These are phyloP conservation scores for Aspergillus pseudotamarii DNA, from an alignment of 2,329 filamentous ascomycete genomes.

Conservation along the genomic window DNA sequence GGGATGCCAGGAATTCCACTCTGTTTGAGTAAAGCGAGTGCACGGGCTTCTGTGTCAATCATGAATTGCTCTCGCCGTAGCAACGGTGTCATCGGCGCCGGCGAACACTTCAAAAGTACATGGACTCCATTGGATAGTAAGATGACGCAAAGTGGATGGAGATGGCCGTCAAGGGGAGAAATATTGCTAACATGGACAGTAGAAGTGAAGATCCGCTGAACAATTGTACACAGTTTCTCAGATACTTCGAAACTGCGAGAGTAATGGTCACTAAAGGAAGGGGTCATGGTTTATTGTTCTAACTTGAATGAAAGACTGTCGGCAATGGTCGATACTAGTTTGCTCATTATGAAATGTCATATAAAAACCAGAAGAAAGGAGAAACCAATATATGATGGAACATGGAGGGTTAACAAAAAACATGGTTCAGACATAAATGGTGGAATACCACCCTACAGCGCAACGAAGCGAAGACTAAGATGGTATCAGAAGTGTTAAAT, in stretches of 20 bases:
- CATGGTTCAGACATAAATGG: not conserved
- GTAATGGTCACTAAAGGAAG: slow-evolving; percentile 10
- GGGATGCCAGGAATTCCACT: slow-evolving; percentile 40
- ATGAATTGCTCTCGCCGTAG: slow-evolving; percentile 43
- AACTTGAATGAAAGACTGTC: not conserved
- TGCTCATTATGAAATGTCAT: not conserved
- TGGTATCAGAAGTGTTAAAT: not conserved
- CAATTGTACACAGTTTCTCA: slow-evolving; percentile 30
- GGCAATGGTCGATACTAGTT: not conserved
- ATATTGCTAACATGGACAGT: slow-evolving; percentile 32
- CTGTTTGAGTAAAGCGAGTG: slow-evolving; percentile 40
- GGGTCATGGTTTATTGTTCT: slow-evolving; percentile 16
- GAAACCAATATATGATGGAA: not conserved
- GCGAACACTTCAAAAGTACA: slow-evolving; percentile 42
- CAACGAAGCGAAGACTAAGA: not conserved
- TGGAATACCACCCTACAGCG: slow-evolving; percentile 1
- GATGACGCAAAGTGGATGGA: slow-evolving; percentile 41
- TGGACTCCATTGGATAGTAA: slow-evolving; percentile 41
- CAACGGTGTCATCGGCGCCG: slow-evolving; percentile 38
- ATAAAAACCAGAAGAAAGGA: not conserved
- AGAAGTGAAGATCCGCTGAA: slow-evolving; percentile 36
- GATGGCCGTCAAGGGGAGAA: slow-evolving; percentile 31
- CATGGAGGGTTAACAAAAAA: not conserved
- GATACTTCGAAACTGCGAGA: slow-evolving; percentile 20
- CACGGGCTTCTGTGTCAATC: slow-evolving; percentile 45